Evolutionary conservation across 805 yeast species (phyloP), one percentile per base, ranked within the genome.

Genomic region (Spathaspora hagerdaliae): DNA sequence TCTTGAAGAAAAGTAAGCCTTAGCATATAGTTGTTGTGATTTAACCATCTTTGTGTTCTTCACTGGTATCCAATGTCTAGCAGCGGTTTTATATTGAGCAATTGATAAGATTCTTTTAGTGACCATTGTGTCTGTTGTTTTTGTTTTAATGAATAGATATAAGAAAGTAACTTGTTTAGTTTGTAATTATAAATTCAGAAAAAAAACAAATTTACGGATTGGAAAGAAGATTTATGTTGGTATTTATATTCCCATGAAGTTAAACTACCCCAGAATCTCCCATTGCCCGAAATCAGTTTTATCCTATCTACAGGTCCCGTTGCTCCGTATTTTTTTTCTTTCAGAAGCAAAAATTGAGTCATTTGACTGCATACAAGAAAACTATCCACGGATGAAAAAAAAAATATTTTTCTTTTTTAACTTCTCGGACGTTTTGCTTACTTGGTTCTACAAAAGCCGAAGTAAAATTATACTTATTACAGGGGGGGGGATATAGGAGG

Each of bases 41-140:
- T 35, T 39, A 10, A 39, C 6, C 27, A 14, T 32, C 33, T 43
- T 43, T 35, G 36, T 45, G 33, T 36, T 40, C 34, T 39, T 31
- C 7, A 19, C 36, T 39, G 73, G 71, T 26, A 71, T 53, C 75
- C 75, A 71, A 55, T 74, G 69, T 49, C 73, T 65, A 39, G 73
- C 57, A 43, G 75, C 72, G 40, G 76, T 71, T 53, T 65, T 69
- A 57, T 59, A 62, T 14, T 69, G 53, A 31, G 71, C 55, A 36
- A 71, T 60, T 41, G 61, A 60, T 39, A 67, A 55, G 36, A 67
- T 57, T 50, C 62, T 62, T 51, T 56, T 59, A 31, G 58, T 44
- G 40, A 58, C 55, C 66, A 63, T 60, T 45, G 36, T 32, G 32
- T 29, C 2, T 9, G 32, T 29, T 19, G 24, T 2, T 19, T 19